phyloP scores from a whole-genome alignment of 345 rosid species.

The Erucastrum elatum region DNA sequence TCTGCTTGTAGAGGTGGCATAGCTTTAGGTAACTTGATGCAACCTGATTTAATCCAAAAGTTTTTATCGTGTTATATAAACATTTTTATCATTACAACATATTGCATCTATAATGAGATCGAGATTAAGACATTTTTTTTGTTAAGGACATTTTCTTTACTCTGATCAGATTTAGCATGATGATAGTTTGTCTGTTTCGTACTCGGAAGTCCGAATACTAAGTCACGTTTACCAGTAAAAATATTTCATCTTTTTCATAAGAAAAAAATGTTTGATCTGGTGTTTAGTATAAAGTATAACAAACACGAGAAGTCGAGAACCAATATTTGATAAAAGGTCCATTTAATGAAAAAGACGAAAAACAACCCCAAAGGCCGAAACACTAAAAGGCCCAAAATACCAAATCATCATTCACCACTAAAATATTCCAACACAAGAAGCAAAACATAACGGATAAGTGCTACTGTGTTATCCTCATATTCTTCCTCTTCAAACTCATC shows the following conservation, averaged over 20 bases:
- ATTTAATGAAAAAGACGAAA: background rate
- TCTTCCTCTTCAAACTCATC: conserved; percentile 4
- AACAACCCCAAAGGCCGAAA: background rate
- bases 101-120: background rate
- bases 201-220: background rate
- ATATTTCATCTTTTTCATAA: background rate
- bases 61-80: background rate
- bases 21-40: background rate
- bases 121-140: background rate
- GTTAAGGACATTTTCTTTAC: background rate
- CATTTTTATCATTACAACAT: background rate
- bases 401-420: conserved; percentile 30
- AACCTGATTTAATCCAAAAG: background rate
- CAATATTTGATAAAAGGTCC: background rate
- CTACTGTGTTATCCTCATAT: conserved; percentile 33
- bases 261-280: background rate
- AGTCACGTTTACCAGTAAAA: background rate
- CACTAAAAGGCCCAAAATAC: background rate
- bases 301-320: background rate
- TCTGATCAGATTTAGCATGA: background rate
- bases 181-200: background rate
- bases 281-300: background rate
- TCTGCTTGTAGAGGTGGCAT: background rate
- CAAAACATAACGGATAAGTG: conserved; percentile 37
- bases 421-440: background rate